Base-by-base conservation (phyloP, 192 early-diverging fungal species). In the Backusella westeae region DNA sequence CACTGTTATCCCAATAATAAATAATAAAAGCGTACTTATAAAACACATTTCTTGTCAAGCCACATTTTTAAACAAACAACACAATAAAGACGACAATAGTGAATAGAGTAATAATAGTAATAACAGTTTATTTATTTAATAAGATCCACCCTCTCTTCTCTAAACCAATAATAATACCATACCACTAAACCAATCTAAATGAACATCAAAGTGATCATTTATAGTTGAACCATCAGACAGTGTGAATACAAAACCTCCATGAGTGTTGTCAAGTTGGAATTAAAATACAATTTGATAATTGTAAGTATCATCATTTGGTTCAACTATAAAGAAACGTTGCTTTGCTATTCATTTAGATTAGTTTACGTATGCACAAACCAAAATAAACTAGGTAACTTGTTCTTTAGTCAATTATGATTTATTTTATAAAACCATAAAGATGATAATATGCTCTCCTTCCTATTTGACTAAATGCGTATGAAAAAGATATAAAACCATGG, bases 181-280 rank as follows among this genome's bases (percentile, higher is more conserved):
- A 26, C 56, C 53, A 63, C 56, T 63, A 63, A 63, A 29, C 10
- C 0, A 63, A 29, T 10, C 9, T 29, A 63, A 56, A 52, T 53
- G 15, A 44, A 44, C 14, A 23, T 7, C 42, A 26, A 29, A 63
- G 56, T 0, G 6, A 29, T 63, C 10, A 29, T 26, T 14, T 63
- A 63, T 26, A 63, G 4, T 63, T 72, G n/a, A 46, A 49, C 70
- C 41, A 41, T 72, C 70, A 72, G 70, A 21, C 70, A 72, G 70
- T 72, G 70, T 72, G 70, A 72, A 72, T 72, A 72, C 70, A 72
- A 72, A 72, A 72, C 70, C 41, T 44, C 70, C 70, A 72, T 72
- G 70, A 19, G 56, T 63, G 56, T 63, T 29, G 38, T 21, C 44
- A 34, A 46, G 26, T 17, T 26, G 23, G 23, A 41, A 38, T 41